Base-by-base conservation (phyloP, 75 land plant species). In the Chamaecyparis obtusa region DNA sequence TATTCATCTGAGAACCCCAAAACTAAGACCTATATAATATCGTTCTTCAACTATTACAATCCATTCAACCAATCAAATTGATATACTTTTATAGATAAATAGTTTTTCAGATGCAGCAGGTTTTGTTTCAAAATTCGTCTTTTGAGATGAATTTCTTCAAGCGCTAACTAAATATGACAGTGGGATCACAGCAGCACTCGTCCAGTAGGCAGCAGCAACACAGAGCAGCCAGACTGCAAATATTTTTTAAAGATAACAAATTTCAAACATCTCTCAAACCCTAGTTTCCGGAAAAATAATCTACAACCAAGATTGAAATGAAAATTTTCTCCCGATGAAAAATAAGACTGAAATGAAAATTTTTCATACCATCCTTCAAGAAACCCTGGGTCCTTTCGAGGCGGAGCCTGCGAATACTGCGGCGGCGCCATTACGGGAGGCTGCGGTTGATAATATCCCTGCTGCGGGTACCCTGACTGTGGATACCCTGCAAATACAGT, bases 121-220 rank as follows among this genome's bases (percentile, higher is more conserved):
- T 48, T 48, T 51, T 51, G 54, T 11, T 51, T 51, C 15, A 51
- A 51, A 51, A 9, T 11, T 2, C 14, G 2, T 51, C 15, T 13
- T 51, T 51, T 51, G 10, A 51, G 54, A 11, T 51, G 54, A 51
- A 49, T 0, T 51, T 13, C 54, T 51, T 51, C 54, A 51, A 11
- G 9, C 1, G 9, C 49, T 48, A 48, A 48, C 74, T 71, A 84
- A 85, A 92, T 49, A 92, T 80, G 87, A 92, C 80, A 85, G 90
- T 84, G 1, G 91, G 91, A 44, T 90, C 91, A 82, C 91, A 92
- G 87, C 91, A 92, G 30, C 93, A 92, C 86, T 92, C 91, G 76
- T 92, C 93, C 60, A 92, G 51, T 0, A 92, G 85, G 72, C 93
- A 92, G 87, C 93, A 92, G 87, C 91, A 90, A 54, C 93, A 92